Base-by-base conservation (phyloP, 257 asterid genomes). In the Verbena officinalis region DNA sequence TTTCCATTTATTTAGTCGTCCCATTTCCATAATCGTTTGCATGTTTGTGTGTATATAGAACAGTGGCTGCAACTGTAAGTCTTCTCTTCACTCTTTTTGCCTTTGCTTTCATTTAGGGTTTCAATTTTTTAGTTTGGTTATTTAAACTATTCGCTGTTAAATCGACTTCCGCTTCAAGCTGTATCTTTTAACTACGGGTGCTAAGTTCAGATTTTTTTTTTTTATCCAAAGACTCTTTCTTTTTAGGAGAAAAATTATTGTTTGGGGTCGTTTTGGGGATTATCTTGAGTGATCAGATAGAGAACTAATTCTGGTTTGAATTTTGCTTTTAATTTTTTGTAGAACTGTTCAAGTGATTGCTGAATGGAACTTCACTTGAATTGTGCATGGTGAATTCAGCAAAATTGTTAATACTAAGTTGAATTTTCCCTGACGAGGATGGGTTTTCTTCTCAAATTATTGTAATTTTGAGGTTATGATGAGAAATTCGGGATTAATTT, bases 401-500 rank as follows among this genome's bases (percentile, higher is more conserved):
- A 63, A 62, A 52, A 59, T 53, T 46, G 56, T 19, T 58, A 23
- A 17, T 24, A 27, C 49, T 67, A 42, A 40, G 53, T 54, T 62
- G 62, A 34, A 24, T 22, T 52, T 70, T 64, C 53, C 53, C 56
- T 64, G 62, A 56, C 46, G 10, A 36, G 50, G 73, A 69, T 44
- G 64, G 52, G 22, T 63, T 62, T 70, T 56, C 17, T 59, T 60
- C 17, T 61, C 53, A 21, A 56, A 55, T 42, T 36, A 50, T 15
- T 58, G 61, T 39, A 56, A 61, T 57, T 73, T 68, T 67, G 73
- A 50, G 71, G 72, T 54, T 68, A 31, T 57, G 70, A 85, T 85
- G 95, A 77, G 83, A 76, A 80, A 49, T 69, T 67, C 75, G 2
- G 86, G 83, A 72, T 56, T 89, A 68, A 69, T 74, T 70, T 86